Base-by-base conservation (phyloP, 2,329 filamentous ascomycete genomes). In the Alternaria sp. region DNA sequence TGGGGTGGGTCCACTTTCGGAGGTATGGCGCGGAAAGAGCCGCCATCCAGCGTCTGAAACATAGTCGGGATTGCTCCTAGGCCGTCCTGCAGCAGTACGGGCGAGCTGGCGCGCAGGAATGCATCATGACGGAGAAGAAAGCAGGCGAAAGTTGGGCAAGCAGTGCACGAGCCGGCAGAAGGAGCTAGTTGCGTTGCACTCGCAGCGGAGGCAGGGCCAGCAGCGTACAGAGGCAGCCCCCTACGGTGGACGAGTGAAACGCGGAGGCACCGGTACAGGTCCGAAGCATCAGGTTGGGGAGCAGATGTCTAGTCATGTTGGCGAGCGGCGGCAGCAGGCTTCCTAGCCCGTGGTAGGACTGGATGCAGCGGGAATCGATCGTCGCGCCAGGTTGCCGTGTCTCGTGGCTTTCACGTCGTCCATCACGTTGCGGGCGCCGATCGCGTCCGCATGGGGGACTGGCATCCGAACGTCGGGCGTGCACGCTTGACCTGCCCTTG, bases 1-100 rank as follows among this genome's bases (percentile, higher is more conserved):
- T 36, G 21, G 55, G 25, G 56, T 55, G 64, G 61, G 49, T 32
- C 61, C 47, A 64, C 47, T 60, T 56, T 59, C 56, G 61, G 57
- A 60, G 64, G 51, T 58, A 62, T 60, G 64, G 56, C 40, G 61
- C 61, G 63, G 63, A 62, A 63, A 65, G 63, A 57, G 63, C 63
- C 63, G 63, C 50, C 51, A 40, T 49, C 19, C 9, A 28, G n/a
- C 25, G 36, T 28, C 52, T 66, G 61, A 61, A 64, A 63, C 63
- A 54, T 23, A 19, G 47, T 47, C 28, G 6, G 15, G n/a, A 23
- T 19, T 8, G 12, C 11, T n/a, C 26, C 23, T n/a, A 28, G 17
- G 47, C 40, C 21, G 26, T 17, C 49, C 23, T 60, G 30, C 43
- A 55, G 30, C 50, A 43, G 26, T 17, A 32, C 19, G 28, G 15